A percentile compares a stretch with the other conserved stretches of the same genome.
Conservation (phyloP, 164 flowering plant genomes). For the Liriodendron chinense region DNA sequence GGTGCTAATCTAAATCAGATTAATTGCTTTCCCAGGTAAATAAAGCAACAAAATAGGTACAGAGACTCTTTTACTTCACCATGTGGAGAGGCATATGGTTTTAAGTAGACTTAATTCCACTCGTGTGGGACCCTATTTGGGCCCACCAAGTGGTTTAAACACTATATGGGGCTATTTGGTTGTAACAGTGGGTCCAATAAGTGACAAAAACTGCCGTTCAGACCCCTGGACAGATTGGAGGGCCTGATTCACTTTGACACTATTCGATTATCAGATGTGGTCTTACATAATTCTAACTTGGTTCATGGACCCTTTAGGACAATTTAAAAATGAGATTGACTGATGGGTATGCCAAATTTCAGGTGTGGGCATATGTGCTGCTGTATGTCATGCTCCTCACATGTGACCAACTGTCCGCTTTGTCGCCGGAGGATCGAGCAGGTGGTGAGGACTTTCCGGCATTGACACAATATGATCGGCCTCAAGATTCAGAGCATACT, state of each 20-base stretch:
- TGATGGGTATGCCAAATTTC: slow-evolving; percentile 19
- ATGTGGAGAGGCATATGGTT: too few species aligned
- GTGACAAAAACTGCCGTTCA: neutral
- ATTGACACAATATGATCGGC: slow-evolving; percentile 31
- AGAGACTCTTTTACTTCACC: too few species aligned
- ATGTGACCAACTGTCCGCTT: slow-evolving; percentile 81
- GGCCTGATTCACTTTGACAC: neutral
- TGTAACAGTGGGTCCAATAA: neutral
- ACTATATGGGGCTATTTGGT: too few species aligned
- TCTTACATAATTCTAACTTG: neutral
- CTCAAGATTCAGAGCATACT: neutral
- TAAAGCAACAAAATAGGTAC: too few species aligned
- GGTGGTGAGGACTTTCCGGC: slow-evolving; percentile 75
- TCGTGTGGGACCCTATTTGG: too few species aligned
- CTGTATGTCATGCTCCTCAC: slow-evolving; percentile 75
- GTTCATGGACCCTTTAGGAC: neutral
- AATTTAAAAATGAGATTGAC: neutral
- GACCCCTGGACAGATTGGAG: neutral
- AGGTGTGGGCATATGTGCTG: slow-evolving; percentile 99
- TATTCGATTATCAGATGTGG: neutral
- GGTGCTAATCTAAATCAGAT: too few species aligned
- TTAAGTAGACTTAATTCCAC: too few species aligned
- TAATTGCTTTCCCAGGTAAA: too few species aligned
- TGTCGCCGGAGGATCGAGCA: slow-evolving; percentile 81
- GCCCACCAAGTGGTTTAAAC: too few species aligned